Conservation (phyloP, 2,329 filamentous ascomycete genomes). For the Stemphylium beticola region DNA sequence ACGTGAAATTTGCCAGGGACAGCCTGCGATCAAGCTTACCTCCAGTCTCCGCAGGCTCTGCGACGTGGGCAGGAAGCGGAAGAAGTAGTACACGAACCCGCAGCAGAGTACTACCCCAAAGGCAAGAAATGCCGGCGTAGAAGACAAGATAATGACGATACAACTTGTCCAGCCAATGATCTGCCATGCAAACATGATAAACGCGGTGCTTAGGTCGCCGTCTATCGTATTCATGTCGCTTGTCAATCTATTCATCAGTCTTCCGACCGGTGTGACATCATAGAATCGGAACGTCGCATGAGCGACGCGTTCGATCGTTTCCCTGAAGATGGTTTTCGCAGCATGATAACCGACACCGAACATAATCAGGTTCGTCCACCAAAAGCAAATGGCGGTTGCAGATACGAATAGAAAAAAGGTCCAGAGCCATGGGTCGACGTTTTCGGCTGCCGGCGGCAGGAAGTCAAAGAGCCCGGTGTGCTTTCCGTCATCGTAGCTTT, state of each 20-base stretch:
- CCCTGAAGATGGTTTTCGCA: constrained; percentile 74
- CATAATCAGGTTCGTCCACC: constrained; percentile 70
- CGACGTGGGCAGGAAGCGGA: constrained; percentile 79
- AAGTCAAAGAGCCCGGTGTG: constrained; percentile 47
- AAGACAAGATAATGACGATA: constrained; percentile 76
- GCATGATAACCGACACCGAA: constrained; percentile 81
- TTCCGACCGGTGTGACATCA: constrained; percentile 85
- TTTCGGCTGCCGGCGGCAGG: constrained; percentile 69
- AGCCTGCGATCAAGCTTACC: constrained; percentile 26
- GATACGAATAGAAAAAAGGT: constrained; percentile 68
- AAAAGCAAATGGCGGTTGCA: constrained; percentile 49
- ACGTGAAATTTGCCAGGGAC: not conserved
- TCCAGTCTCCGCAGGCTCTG: constrained; percentile 83
- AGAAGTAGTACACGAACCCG: constrained; percentile 75
- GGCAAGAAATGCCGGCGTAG: constrained; percentile 77
- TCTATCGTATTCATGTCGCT: constrained; percentile 90
- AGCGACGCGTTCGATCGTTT: constrained; percentile 75
- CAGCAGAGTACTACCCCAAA: constrained; percentile 73
- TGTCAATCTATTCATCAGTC: constrained; percentile 90
- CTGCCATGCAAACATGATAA: constrained; percentile 74
- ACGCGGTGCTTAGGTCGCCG: constrained; percentile 77
- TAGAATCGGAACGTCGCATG: constrained; percentile 88
- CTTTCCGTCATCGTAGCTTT: constrained; percentile 64
- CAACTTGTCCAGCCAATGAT: constrained; percentile 74
- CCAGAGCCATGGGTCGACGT: constrained; percentile 77